Base-by-base conservation (phyloP, 2,329 filamentous ascomycete genomes). In the Pseudocercospora musae region DNA sequence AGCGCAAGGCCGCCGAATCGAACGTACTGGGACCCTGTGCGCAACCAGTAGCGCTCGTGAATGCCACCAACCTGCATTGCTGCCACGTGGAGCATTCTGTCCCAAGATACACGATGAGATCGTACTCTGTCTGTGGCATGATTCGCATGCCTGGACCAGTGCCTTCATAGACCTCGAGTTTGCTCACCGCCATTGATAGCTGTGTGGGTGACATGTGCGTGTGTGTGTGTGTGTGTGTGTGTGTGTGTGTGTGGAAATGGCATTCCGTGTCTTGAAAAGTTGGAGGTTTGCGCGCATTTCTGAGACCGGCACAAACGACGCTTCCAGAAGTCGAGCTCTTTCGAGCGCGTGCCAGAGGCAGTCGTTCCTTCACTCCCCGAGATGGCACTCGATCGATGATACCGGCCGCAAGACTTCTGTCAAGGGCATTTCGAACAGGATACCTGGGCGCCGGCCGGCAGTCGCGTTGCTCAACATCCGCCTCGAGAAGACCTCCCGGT, bases 21-120 rank as follows among this genome's bases (percentile, higher is more conserved):
- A 31, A 50, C 58, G 13, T 65, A 65, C 46, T 65, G 63, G 63
- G 63, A 65, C 23, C 63, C 63, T 8, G 58, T 65, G 4, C 60
- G 63, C 40, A 54, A 65, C 15, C 63, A 50, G 29, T 65, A 50
- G 58, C 50, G 55, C 15, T 50, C 10, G 7, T 25, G 25, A 23
- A 15, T 13, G 21, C 23, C 23, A 5, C 15, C 48, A 15, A 29
- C 4, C 33, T 6, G 33, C 33, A 37, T 37, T 37, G 4, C 33
- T 37, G 33, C 33, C 33, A 37, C 33, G 9, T 37, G 5, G 33
- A 37, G 5, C 4, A 15, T 6, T 37, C 33, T 7, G 13, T 37
- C n/a, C 8, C 33, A n/a, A 37, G 33, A 37, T 37, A 37, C 13
- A 37, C 33, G 13, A n/a, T 7, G 9, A 37, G 33, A 37, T 37